Percentiles rank a stretch among this genome's conserved stretches.
Evolutionary conservation across 139 green algal species (phyloP).

Genomic region (Desmodesmus armatus): DNA sequence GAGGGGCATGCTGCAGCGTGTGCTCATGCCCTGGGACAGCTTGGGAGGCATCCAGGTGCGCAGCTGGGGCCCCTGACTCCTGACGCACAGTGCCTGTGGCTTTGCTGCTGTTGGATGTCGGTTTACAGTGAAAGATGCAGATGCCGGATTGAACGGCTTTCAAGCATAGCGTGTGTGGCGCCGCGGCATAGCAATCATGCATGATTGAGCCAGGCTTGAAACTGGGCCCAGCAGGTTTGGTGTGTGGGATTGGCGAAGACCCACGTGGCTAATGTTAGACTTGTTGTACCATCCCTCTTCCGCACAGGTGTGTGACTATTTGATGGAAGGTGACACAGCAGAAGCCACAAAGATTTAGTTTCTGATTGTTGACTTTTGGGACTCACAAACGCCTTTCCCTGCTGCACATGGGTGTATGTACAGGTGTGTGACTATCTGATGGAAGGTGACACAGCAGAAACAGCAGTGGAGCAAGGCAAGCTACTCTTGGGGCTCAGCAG

Average conservation of each 20-base stretch:
- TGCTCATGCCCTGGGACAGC: conserved; percentile 52
- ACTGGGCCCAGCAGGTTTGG: background rate
- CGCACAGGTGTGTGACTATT: background rate
- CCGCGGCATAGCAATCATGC: background rate
- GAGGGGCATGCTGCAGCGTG: conserved; percentile 38
- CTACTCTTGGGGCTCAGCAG: conserved; percentile 32
- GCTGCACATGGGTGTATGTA: background rate
- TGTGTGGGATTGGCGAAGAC: background rate
- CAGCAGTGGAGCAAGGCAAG: conserved; percentile 7
- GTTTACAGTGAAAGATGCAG: background rate
- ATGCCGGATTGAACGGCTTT: background rate
- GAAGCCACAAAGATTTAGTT: too few species aligned
- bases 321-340: background rate
- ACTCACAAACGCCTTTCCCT: too few species aligned
- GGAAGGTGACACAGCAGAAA: conserved; percentile 36
- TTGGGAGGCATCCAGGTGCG: too few species aligned
- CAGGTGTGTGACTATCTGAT: conserved; percentile 50
- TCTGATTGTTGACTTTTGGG: too few species aligned
- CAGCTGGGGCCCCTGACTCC: too few species aligned
- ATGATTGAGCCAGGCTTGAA: background rate
- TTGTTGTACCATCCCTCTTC: background rate
- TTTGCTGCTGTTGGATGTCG: conserved; percentile 38
- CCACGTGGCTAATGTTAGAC: background rate
- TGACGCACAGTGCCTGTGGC: too few species aligned
- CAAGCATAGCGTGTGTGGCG: background rate